Conservation (phyloP, 257 asterid species). For the Anisodus tanguticus region DNA sequence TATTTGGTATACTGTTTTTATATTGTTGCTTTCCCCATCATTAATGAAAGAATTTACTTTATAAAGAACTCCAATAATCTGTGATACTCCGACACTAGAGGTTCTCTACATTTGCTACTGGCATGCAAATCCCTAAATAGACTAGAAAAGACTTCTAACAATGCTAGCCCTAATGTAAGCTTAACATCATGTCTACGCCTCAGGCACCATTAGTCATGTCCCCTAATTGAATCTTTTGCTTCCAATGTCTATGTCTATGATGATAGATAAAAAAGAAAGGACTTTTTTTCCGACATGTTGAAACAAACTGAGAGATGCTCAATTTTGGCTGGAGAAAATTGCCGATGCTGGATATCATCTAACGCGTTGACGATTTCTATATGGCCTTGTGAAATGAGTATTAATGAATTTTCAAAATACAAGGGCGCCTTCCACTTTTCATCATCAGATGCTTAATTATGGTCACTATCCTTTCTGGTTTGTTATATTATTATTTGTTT, state of each 20-base stretch:
- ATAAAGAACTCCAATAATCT: not conserved
- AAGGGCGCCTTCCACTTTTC: not conserved
- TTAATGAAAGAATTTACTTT: not conserved
- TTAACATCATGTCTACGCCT: not conserved
- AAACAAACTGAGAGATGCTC: conserved; percentile 17
- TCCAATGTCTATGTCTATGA: not conserved
- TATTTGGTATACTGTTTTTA: not conserved
- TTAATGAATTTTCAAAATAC: not conserved
- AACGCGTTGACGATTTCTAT: not conserved
- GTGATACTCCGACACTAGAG: not conserved
- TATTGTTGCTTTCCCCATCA: not conserved
- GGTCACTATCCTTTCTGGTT: not conserved
- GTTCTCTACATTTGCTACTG: not conserved
- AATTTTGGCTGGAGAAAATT: conserved; percentile 18
- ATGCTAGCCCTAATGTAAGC: not conserved
- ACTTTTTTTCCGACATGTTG: not conserved
- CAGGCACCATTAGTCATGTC: not conserved
- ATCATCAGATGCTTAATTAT: not conserved
- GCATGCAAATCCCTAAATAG: conserved; percentile 14
- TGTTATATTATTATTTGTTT: not conserved
- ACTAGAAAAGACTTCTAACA: not conserved
- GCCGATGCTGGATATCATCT: conserved; percentile 3
- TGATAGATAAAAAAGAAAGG: not conserved
- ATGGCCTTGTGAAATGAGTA: conserved; percentile 10
- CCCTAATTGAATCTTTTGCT: not conserved